Conservation (phyloP, 805 yeast genomes). For the Pichia paraexigua region DNA sequence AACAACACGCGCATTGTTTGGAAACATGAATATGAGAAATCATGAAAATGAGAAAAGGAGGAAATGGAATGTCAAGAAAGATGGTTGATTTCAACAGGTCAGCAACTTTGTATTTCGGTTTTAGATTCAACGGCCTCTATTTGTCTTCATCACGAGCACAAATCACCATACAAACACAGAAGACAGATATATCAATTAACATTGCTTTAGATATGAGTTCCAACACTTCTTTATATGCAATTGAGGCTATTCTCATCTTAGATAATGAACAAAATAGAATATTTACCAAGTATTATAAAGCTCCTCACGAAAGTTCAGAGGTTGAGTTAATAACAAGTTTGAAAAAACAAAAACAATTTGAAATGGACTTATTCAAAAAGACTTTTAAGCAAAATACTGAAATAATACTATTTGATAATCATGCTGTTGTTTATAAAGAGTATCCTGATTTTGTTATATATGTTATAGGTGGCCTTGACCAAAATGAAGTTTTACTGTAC, state of each 20-base stretch:
- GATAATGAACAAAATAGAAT: slow-evolving; percentile 77
- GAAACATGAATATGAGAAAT: neutral
- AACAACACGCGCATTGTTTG: neutral
- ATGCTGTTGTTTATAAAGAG: slow-evolving; percentile 81
- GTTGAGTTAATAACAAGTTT: slow-evolving; percentile 24
- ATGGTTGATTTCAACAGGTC: neutral
- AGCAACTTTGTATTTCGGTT: neutral
- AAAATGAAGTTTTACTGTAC: slow-evolving; percentile 77
- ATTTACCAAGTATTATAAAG: slow-evolving; percentile 75
- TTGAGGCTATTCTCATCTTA: slow-evolving; percentile 71
- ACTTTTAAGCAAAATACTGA: slow-evolving; percentile 78
- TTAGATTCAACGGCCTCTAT: neutral
- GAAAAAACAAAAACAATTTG: slow-evolving; percentile 71
- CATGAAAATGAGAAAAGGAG: too few relatives aligned
- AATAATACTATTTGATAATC: slow-evolving; percentile 69
- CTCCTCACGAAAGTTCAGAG: slow-evolving; percentile 42
- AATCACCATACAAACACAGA: neutral
- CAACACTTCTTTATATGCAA: slow-evolving; percentile 61
- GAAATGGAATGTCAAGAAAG: neutral
- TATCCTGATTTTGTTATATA: slow-evolving; percentile 66
- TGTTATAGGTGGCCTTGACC: slow-evolving; percentile 66
- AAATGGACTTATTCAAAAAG: slow-evolving; percentile 59
- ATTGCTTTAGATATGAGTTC: slow-evolving; percentile 15
- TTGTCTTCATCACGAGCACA: neutral
- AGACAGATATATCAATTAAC: neutral